Conservation (phyloP, 495 filamentous ascomycete genomes). For the Apiosordaria backusii region DNA sequence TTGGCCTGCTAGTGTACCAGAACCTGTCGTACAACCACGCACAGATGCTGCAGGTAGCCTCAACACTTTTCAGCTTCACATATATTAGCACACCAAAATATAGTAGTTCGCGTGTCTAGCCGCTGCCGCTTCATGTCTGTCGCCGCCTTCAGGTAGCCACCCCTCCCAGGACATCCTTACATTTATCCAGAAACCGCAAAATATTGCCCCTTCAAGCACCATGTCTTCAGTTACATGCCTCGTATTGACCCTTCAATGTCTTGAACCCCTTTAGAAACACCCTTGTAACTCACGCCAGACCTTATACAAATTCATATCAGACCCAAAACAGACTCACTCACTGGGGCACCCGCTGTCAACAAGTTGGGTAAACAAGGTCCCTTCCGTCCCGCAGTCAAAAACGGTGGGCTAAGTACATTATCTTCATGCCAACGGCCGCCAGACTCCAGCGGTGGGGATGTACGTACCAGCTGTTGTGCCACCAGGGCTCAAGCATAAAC, state of each 20-base stretch:
- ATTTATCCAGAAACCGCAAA: neutral
- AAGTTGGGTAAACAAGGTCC: neutral
- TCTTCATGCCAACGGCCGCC: neutral
- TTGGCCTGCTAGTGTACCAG: neutral
- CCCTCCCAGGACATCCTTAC: neutral
- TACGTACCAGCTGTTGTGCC: neutral
- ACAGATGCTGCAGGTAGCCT: neutral
- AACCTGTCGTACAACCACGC: neutral
- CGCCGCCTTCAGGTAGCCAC: neutral
- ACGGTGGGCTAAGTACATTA: neutral
- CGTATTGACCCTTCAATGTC: neutral
- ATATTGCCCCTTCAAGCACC: too few species aligned
- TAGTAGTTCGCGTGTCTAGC: neutral
- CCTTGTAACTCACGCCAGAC: neutral
- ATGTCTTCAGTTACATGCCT: neutral
- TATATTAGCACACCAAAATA: neutral
- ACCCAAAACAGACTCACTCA: neutral
- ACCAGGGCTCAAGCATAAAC: neutral
- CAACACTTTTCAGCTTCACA: neutral
- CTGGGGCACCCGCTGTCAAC: neutral
- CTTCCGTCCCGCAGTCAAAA: neutral
- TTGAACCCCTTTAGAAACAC: neutral
- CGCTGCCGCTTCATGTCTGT: neutral
- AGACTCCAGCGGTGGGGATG: neutral
- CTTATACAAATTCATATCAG: neutral